These are phyloP conservation scores for Primulina huaijiensis DNA, from an alignment of 257 asterid species.

Conservation along the genomic window DNA sequence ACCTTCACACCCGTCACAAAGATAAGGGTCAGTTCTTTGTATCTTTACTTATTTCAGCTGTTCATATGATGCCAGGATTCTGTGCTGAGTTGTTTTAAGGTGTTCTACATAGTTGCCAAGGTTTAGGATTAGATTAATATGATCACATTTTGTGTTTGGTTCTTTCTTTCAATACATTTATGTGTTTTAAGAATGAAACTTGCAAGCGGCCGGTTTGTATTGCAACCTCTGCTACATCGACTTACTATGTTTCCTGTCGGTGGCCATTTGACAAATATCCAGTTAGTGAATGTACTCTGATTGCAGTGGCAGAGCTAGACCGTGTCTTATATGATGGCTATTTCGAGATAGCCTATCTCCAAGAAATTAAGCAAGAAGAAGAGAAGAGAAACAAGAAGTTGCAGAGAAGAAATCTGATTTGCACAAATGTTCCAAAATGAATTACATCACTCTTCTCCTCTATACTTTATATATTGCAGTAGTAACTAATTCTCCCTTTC, in stretches of 20 bases:
- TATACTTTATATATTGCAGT: too few relatives aligned
- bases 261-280: too few relatives aligned
- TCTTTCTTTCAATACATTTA: not conserved
- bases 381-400: not conserved
- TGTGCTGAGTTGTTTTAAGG: not conserved
- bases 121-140: not conserved
- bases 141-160: not conserved
- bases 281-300: too few relatives aligned
- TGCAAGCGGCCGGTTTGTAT: not conserved
- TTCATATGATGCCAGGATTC: not conserved
- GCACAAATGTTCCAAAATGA: not conserved
- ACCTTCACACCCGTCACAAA: conserved; percentile 57
- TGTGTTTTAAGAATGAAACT: conserved; percentile 15
- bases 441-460: too few relatives aligned
- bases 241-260: not conserved
- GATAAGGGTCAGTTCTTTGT: conserved; percentile 53
- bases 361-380: too few relatives aligned
- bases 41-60: not conserved
- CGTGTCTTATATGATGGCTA: not conserved
- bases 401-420: not conserved
- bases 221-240: not conserved
- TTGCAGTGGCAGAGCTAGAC: too few relatives aligned
- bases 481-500: not conserved
- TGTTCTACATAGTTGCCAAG: not conserved
- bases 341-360: not conserved